phyloP scores from a whole-genome alignment of 768 basidiomycete genomes.

The Suillus subluteus region DNA sequence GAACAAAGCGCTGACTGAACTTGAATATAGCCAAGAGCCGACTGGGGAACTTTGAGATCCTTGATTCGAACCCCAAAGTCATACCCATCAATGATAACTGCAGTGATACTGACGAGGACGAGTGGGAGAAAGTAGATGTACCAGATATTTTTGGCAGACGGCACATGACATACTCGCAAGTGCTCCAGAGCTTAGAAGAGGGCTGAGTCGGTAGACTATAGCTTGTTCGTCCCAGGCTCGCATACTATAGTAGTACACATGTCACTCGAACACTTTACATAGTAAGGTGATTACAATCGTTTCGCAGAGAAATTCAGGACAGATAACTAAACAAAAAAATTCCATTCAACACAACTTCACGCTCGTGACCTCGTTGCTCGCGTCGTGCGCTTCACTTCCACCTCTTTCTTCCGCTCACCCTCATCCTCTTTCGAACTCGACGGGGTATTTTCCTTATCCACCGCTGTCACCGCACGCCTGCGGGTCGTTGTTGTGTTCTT shows the following conservation, averaged over 20 bases:
- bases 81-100: constrained; percentile 19
- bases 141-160: constrained; percentile 8
- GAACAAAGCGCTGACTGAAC: not conserved
- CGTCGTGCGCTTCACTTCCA: constrained; percentile 13
- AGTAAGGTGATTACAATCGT: constrained; percentile 3
- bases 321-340: not conserved
- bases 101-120: constrained; percentile 10
- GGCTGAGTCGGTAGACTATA: constrained; percentile 4
- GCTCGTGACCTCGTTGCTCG: constrained; percentile 11
- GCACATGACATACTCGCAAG: constrained; percentile 29
- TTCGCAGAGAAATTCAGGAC: not conserved
- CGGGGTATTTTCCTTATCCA: constrained; percentile 20
- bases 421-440: constrained; percentile 18
- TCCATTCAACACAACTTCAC: not conserved
- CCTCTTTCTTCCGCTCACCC: constrained; percentile 13
- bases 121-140: constrained; percentile 29
- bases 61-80: constrained; percentile 23
- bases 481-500: constrained; percentile 7
- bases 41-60: constrained; percentile 27
- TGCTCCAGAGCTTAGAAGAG: constrained; percentile 16
- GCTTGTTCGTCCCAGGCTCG: not conserved
- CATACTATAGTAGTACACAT: too few relatives aligned
- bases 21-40: constrained; percentile 16
- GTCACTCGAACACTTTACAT: not conserved
- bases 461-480: constrained; percentile 8